A percentile compares a stretch with the other conserved stretches of the same genome.
These are phyloP conservation scores for Cymodocea nodosa DNA, from an alignment of 116 monocot genomes.

Conservation along the genomic window DNA sequence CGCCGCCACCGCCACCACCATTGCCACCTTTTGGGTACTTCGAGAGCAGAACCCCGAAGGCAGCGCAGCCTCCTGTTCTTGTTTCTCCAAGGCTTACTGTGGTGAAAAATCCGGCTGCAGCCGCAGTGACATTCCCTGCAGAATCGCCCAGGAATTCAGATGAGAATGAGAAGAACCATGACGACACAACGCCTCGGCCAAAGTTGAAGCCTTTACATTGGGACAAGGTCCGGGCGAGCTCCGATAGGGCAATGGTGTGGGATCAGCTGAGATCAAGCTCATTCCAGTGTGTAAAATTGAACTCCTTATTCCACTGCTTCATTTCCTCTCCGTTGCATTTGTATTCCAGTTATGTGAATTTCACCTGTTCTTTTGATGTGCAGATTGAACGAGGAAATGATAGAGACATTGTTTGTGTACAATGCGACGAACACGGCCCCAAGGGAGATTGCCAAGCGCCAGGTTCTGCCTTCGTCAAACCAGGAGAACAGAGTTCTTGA, in stretches of 20 bases:
- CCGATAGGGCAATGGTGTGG: constrained; percentile 53
- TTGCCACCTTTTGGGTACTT: constrained; percentile 22
- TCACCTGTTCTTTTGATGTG: background rate
- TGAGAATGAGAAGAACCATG: constrained; percentile 2
- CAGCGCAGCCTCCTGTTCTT: constrained; percentile 13
- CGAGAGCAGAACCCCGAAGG: constrained; percentile 14
- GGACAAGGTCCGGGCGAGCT: constrained; percentile 53
- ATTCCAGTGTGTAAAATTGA: constrained; percentile 3
- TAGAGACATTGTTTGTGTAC: constrained; percentile 62
- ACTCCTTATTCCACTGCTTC: background rate
- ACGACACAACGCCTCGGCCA: constrained; percentile 11
- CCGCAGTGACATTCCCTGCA: constrained; percentile 1
- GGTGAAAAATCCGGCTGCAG: constrained; percentile 1
- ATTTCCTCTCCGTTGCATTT: background rate
- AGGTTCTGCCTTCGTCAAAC: background rate
- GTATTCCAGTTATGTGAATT: background rate
- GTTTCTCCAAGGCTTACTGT: constrained; percentile 10
- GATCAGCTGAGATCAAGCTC: constrained; percentile 34
- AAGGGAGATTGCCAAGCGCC: constrained; percentile 9
- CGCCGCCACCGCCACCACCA: constrained; percentile 25
- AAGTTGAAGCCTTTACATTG: constrained; percentile 56
- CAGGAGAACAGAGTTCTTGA: constrained; percentile 50
- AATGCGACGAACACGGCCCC: constrained; percentile 6
- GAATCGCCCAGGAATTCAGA: constrained; percentile 8
- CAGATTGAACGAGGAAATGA: constrained; percentile 91